A percentile compares a stretch with the other conserved stretches of the same genome.
phyloP scores from a whole-genome alignment of 768 basidiomycete genomes.

The Hygrocybe coccinea region DNA sequence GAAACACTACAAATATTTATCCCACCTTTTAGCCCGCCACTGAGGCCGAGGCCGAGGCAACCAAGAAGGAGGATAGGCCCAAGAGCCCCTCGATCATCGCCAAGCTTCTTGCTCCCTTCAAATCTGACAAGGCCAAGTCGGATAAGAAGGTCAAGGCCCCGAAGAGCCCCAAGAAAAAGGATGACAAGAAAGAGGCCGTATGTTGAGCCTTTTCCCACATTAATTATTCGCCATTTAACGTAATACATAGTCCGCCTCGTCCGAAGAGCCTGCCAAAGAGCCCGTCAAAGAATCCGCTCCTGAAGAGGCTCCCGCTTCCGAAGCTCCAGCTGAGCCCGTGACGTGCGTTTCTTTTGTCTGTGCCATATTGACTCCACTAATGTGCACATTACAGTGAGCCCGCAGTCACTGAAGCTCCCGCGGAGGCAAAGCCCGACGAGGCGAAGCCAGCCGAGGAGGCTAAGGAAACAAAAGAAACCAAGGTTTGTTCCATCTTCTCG shows the following conservation, averaged over 20 bases:
- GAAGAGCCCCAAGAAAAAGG: conserved; percentile 78
- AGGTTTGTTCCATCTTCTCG: neutral
- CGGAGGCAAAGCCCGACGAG: conserved; percentile 48
- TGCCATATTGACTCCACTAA: neutral
- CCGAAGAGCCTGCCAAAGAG: conserved; percentile 41
- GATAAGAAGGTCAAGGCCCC: conserved; percentile 60
- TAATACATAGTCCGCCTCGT: conserved; percentile 31
- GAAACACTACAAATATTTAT: neutral
- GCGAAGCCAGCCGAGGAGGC: conserved; percentile 37
- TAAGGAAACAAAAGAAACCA: conserved; percentile 59
- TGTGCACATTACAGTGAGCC: conserved; percentile 20
- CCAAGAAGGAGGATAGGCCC: conserved; percentile 75
- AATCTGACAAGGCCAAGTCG: conserved; percentile 57
- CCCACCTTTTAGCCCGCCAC: conserved; percentile 29
- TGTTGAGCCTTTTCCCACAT: neutral
- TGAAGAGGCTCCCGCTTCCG: conserved; percentile 38
- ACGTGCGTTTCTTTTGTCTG: neutral
- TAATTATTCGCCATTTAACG: neutral
- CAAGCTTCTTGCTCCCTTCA: conserved; percentile 78
- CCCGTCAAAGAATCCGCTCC: conserved; percentile 25
- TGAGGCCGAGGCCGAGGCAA: conserved; percentile 46
- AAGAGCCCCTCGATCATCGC: conserved; percentile 74
- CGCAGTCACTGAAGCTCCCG: conserved; percentile 28
- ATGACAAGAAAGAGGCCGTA: conserved; percentile 70
- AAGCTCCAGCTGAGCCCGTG: conserved; percentile 41